Evolutionary conservation across 805 yeast species (phyloP), one percentile per base, ranked within the genome.

Genomic region (Jamesozyma hellenica): DNA sequence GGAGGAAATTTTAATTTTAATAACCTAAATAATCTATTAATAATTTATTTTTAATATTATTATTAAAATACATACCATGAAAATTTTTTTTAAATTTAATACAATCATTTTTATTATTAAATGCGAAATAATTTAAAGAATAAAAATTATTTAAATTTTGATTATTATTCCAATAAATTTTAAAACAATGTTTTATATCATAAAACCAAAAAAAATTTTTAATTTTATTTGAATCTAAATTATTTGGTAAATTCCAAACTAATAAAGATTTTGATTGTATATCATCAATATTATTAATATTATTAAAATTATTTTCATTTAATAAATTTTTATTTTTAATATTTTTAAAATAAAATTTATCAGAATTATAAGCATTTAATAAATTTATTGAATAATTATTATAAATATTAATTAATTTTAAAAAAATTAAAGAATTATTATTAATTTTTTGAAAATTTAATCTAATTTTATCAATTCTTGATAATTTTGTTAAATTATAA

Each of bases 11-110:
- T 26, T 55, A 32, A 41, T 10, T 21, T 21, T 6, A 8, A 6
- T 30, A 25, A 17, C 10, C 43, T 32, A 42, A 32, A 18, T 28
- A 14, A 56, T 57, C 57, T 4, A 55, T 42, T 16, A 56, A 29
- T 21, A 58, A 15, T 40, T 51, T 55, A 21, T 38, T 19, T 13
- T 28, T 32, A 9, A 7, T n/a, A 15, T 38, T 28, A 15, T 43
- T 55, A 12, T 48, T 46, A 17, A 51, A 44, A 14, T 40, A 42
- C 2, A 48, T 40, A 2, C 82, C 81, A 52, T 80, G 75, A 49
- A 64, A 68, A 44, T 70, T 68, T 12, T 72, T 55, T 4, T 70
- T 71, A 52, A 79, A 79, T 32, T 75, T 56, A 15, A 43, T 45
- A 2, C 84, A 78, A 41, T 73, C 74, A 2, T 52, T 43, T 2